Evolutionary conservation across 1,284 basidiomycete species (phyloP), one percentile per base, ranked within the genome.

Genomic region (Vanrija pseudolonga): DNA sequence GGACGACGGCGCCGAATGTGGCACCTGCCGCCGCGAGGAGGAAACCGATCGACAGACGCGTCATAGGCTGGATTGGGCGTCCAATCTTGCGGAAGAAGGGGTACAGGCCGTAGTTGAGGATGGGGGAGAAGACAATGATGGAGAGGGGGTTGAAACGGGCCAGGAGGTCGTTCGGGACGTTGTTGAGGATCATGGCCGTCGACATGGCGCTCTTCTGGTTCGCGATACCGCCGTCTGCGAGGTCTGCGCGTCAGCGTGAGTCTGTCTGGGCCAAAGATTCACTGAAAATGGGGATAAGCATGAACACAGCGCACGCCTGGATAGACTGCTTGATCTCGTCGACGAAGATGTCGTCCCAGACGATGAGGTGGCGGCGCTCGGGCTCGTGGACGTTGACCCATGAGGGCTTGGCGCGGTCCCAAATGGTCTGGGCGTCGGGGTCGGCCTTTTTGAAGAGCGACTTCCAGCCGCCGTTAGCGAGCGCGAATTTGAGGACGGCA

Each of bases 301-400:
- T 60, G 66, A 79, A 80, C 51, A 80, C 74, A 20, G 67, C 67
- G 64, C 78, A 79, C 17, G 79, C 79, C 44, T 71, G 68, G 61
- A 78, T 64, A 1, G 76, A 72, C 56, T 76, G 70, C 39, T 62
- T 63, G 54, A 80, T 69, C 61, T 80, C 78, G 47, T 77, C 74
- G 26, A 80, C 76, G 62, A 79, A 80, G 37, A 64, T 59, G 59
- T 79, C 79, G 62, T 79, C 78, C 68, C 77, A 80, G 38, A 79
- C 71, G 65, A 68, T 74, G 19, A 45, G 45, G 12, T 63, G 58
- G 56, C 71, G 73, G 45, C 71, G 39, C 4, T 22, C 12, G 17
- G 69, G 71, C 32, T 67, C 59, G 20, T 59, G 50, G 14, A 60
- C 69, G 20, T 60, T 37, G 52, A 74, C 68, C 57, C 71, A 64